These are phyloP conservation scores for Emergomyces africanus DNA, from an alignment of 2,329 filamentous ascomycete species.

Conservation along the genomic window DNA sequence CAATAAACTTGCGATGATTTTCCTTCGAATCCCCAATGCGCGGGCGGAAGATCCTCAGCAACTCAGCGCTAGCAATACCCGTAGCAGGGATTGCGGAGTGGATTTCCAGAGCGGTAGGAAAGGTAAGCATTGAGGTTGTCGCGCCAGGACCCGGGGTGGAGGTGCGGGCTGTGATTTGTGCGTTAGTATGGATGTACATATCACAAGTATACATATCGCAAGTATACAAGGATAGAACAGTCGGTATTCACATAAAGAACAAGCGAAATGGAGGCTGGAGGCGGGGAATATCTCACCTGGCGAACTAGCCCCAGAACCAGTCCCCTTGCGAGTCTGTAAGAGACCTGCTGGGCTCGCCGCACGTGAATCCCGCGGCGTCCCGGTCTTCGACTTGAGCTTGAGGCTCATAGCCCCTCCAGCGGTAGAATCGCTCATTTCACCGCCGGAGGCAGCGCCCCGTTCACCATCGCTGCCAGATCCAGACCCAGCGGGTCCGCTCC, in stretches of 20 bases:
- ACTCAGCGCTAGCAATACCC: slow-evolving; percentile 33
- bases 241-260: no score
- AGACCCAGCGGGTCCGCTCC: slow-evolving; percentile 19
- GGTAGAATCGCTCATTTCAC: slow-evolving; percentile 34
- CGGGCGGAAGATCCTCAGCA: slow-evolving; percentile 32
- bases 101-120: slow-evolving; percentile 35
- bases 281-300: neutral
- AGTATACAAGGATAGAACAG: no score
- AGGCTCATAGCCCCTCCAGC: slow-evolving; percentile 36
- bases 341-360: slow-evolving; percentile 27
- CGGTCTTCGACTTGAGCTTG: slow-evolving; percentile 28
- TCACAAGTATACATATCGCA: neutral
- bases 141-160: neutral
- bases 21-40: slow-evolving; percentile 31
- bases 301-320: neutral
- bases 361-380: slow-evolving; percentile 36
- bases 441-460: slow-evolving; percentile 36
- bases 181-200: neutral
- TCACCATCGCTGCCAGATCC: slow-evolving; percentile 46
- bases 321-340: neutral
- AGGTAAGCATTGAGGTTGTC: slow-evolving; percentile 8
- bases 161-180: neutral
- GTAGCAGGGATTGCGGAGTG: slow-evolving; percentile 33
- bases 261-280: neutral
- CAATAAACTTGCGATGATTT: slow-evolving; percentile 30